These are phyloP conservation scores for Rosa lucieae DNA, from an alignment of 306 rosid genomes.

Conservation along the genomic window DNA sequence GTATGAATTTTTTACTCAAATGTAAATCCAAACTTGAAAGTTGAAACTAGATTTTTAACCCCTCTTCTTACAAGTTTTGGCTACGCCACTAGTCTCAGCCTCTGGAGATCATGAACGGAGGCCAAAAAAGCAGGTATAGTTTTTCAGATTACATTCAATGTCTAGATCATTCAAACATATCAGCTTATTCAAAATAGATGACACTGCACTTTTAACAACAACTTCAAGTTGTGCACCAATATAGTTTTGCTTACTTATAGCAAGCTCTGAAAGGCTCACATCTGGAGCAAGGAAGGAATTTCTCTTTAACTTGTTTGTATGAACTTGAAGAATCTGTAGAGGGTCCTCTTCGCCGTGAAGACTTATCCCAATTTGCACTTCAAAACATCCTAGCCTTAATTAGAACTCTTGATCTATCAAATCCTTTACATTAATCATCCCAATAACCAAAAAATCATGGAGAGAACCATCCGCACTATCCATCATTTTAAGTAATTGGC, in stretches of 20 bases:
- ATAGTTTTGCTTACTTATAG: constrained; percentile 82
- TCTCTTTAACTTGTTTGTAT: constrained; percentile 91
- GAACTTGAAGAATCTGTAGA: constrained; percentile 91
- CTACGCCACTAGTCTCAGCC: too few relatives aligned
- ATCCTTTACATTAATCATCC: constrained; percentile 96
- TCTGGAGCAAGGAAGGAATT: constrained; percentile 78
- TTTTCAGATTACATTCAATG: too few relatives aligned
- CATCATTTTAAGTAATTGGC: constrained; percentile 50
- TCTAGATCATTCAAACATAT: constrained; percentile 76
- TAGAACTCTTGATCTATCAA: constrained; percentile 87
- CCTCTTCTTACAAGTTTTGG: too few relatives aligned
- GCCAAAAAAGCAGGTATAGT: too few relatives aligned
- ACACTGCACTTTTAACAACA: constrained; percentile 97
- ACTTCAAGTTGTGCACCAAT: constrained; percentile 99
- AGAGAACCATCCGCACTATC: constrained; percentile 88
- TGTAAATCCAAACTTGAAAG: too few relatives aligned
- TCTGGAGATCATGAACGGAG: too few relatives aligned
- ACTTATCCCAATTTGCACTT: constrained; percentile 92
- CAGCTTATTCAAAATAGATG: constrained; percentile 88
- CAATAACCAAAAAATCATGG: constrained; percentile 93
- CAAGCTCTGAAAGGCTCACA: constrained; percentile 83
- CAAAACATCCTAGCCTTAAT: constrained; percentile 72
- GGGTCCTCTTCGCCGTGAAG: constrained; percentile 99
- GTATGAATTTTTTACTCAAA: too few relatives aligned
- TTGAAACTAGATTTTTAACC: too few relatives aligned